Evolutionary conservation across 345 rosid genomes (phyloP), one percentile per base, ranked within the genome.

Genomic region (Eucalyptus pauciflora): DNA sequence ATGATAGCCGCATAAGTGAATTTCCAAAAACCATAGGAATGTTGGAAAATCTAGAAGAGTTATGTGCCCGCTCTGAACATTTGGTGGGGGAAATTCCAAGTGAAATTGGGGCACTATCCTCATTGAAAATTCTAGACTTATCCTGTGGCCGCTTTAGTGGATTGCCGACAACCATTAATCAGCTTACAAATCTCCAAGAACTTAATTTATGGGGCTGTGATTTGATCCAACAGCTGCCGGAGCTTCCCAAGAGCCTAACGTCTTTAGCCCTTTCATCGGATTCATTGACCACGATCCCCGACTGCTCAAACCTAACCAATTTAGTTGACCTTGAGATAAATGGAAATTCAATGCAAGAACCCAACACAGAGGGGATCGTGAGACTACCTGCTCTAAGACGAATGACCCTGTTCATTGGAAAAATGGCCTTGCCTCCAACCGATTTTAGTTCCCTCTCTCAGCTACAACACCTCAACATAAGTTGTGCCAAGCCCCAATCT

Each of bases 161-260:
- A 50, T 50, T 50, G 50, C 16, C 50, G 2, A 50, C 50, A 50
- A 50, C 50, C 6, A 50, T 50, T 15, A 50, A 50, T 50, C 50
- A 13, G 6, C 50, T 50, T 50, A 50, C 15, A 50, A 50, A 50
- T 50, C 50, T 50, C 16, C 5, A 13, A 49, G 1, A 0, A 5
- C 60, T 86, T 50, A 0, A 1, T 3, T 86, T 86, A 49, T 0
- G 0, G 4, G 8, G 0, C 1, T 50, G 62, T 15, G 0, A 86
- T 86, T n/a, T 3, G 4, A 50, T 86, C 10, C 62, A 50, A 16
- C 29, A 2, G 46, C 5, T 86, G 3, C 62, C 45, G 0, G 10
- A 50, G 24, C 87, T 85, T 50, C 87, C 87, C 1, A 49, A 13
- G 25, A 33, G 58, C 3, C 13, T 85, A 27, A 29, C 1, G 13